Percentiles rank a stretch among this genome's conserved stretches.
phyloP scores from a whole-genome alignment of 371 early-diverging fungal genomes.

The Mortierella sp. region DNA sequence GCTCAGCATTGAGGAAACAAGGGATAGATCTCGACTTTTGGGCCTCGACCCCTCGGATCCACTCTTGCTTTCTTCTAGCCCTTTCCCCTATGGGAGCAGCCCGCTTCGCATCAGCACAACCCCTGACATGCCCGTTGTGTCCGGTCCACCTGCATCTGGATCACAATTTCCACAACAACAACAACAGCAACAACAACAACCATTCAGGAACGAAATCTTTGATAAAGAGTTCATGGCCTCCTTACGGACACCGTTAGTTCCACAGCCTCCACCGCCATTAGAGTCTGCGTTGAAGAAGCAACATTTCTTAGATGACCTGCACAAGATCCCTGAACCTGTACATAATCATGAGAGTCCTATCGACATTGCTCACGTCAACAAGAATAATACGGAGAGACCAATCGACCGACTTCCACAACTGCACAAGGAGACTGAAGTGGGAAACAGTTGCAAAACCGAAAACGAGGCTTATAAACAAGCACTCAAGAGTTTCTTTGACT shows the following conservation, averaged over 20 bases:
- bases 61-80: not conserved
- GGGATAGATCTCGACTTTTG: slow-evolving; percentile 24
- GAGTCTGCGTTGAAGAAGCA: slow-evolving; percentile 15
- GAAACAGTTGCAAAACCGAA: not conserved
- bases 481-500: slow-evolving; percentile 41
- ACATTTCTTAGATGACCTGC: slow-evolving; percentile 27
- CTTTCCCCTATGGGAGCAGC: not conserved
- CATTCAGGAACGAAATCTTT: slow-evolving; percentile 37
- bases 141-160: too few relatives aligned
- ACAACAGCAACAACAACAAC: not conserved
- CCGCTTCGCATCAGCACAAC: not conserved
- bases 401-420: too few relatives aligned
- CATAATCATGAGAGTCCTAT: too few relatives aligned
- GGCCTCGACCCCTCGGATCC: too few relatives aligned
- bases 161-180: not conserved
- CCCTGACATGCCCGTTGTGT: not conserved
- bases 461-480: slow-evolving; percentile 35
- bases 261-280: slow-evolving; percentile 23
- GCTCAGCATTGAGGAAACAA: slow-evolving; percentile 28
- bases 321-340: slow-evolving; percentile 18
- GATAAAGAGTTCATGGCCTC: slow-evolving; percentile 36
- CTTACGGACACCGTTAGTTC: slow-evolving; percentile 20
- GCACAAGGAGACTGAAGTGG: too few relatives aligned
- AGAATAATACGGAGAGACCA: too few relatives aligned
- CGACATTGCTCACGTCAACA: too few relatives aligned